These are phyloP conservation scores for Serendipita sp. DNA, from an alignment of 1,284 basidiomycete genomes.

Conservation along the genomic window DNA sequence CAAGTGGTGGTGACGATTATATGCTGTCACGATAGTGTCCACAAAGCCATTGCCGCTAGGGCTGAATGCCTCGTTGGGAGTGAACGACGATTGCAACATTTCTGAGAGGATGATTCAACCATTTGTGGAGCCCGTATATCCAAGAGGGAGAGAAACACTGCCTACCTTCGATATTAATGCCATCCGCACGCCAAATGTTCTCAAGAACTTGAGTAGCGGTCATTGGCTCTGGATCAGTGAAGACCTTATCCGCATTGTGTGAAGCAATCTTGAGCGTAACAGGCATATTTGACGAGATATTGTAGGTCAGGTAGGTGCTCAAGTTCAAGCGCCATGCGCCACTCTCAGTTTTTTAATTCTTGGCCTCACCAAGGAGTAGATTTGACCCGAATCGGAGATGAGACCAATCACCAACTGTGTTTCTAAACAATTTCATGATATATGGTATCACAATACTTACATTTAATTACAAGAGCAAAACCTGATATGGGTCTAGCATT, in stretches of 20 bases:
- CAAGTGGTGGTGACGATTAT: conserved; percentile 26
- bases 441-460: too few relatives aligned
- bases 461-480: too few relatives aligned
- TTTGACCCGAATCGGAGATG: too few relatives aligned
- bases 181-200: not conserved
- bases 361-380: too few relatives aligned
- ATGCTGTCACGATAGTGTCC: conserved; percentile 24
- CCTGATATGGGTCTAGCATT: too few relatives aligned
- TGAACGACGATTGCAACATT: not conserved
- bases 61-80: conserved; percentile 10
- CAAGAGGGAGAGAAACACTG: too few relatives aligned
- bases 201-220: not conserved
- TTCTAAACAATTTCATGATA: too few relatives aligned
- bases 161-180: not conserved
- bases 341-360: too few relatives aligned
- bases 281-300: not conserved
- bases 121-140: too few relatives aligned
- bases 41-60: conserved; percentile 26
- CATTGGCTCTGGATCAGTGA: not conserved
- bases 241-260: not conserved
- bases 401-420: too few relatives aligned
- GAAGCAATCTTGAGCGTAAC: not conserved
- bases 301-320: too few relatives aligned
- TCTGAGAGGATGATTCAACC: not conserved
- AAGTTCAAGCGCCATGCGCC: too few relatives aligned